Base-by-base conservation (phyloP, 2,329 filamentous ascomycete genomes). In the Pseudonectria foliicola region DNA sequence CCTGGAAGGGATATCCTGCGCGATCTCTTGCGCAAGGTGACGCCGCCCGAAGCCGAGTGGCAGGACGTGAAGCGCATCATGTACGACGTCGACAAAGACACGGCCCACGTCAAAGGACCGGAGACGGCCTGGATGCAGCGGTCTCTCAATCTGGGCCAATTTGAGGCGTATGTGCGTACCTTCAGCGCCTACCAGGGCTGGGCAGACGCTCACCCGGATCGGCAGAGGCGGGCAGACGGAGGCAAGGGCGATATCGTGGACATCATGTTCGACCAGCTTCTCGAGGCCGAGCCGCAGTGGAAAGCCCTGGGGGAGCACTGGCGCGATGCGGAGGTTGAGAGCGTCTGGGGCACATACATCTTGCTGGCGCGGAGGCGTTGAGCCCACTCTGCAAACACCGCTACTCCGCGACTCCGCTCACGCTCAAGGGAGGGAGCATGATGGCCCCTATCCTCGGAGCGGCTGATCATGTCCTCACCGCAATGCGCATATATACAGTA, bases 171-270 rank as follows among this genome's bases (percentile, higher is more conserved):
- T 55, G 54, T 71, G 37, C 60, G 73, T 44, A 82, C 79, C 0
- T 81, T 74, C 52, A 80, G 75, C 52, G 61, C 68, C 27, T 79
- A 68, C 54, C 67, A 67, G 49, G 69, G 64, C 18, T 83, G 79
- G 78, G 63, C 65, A 45, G 68, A 74, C 42, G 66, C 63, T 10
- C 66, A 80, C 56, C 68, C 71, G 2, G 67, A 69, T 26, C 50
- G 46, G 25, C 68, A 63, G 53, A 66, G 65, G 35, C 62, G 66
- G 47, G 64, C 57, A 4, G 67, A 72, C 15, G 77, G 75, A 6
- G 77, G 77, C 3, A 43, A 62, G 7, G 77, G 77, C 2, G 79
- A 83, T 56, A 50, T 82, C 27, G 62, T 77, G n/a, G 79, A 82
- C 57, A 52, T 70, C 40, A 65, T 81, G 61, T 75, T 79, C 59